phyloP scores from a whole-genome alignment of 2,329 filamentous ascomycete species.

The Phyllosticta citribraziliensis region DNA sequence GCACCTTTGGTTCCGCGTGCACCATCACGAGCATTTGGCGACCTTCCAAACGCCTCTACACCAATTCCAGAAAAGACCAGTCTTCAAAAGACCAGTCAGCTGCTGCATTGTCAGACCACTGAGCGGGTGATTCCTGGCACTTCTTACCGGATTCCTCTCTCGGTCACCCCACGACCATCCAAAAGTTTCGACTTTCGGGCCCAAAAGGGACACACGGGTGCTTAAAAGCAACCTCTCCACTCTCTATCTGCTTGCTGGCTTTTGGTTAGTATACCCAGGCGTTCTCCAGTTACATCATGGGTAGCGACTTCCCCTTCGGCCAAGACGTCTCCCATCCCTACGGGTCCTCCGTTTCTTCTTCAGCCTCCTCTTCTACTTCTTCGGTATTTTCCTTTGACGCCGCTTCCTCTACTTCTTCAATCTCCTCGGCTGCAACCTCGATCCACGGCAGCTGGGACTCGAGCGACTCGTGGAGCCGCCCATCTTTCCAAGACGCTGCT shows the following conservation, averaged over 20 bases:
- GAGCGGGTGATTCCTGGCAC: conserved; percentile 26
- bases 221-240: conserved; percentile 11
- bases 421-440: conserved; percentile 51
- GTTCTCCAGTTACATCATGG: conserved; percentile 24
- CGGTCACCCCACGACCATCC: conserved; percentile 27
- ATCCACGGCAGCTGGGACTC: conserved; percentile 42
- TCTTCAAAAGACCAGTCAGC: background rate
- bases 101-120: conserved; percentile 24
- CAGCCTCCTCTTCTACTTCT: conserved; percentile 64
- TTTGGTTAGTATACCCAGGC: conserved; percentile 11
- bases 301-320: conserved; percentile 20
- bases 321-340: conserved; percentile 44
- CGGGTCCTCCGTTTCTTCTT: conserved; percentile 61
- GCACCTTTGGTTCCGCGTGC: background rate
- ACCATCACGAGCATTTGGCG: conserved; percentile 8
- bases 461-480: conserved; percentile 24
- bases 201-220: conserved; percentile 10
- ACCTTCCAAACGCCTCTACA: conserved; percentile 1
- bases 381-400: conserved; percentile 67
- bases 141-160: conserved; percentile 28
- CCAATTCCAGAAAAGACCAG: conserved; percentile 6
- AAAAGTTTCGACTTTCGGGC: conserved; percentile 14
- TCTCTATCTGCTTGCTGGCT: conserved; percentile 10
- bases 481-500: conserved; percentile 16
- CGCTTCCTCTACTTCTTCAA: conserved; percentile 46